Evolutionary conservation across 2,329 filamentous ascomycete species (phyloP).

Genomic region (Cytospora piceicola): DNA sequence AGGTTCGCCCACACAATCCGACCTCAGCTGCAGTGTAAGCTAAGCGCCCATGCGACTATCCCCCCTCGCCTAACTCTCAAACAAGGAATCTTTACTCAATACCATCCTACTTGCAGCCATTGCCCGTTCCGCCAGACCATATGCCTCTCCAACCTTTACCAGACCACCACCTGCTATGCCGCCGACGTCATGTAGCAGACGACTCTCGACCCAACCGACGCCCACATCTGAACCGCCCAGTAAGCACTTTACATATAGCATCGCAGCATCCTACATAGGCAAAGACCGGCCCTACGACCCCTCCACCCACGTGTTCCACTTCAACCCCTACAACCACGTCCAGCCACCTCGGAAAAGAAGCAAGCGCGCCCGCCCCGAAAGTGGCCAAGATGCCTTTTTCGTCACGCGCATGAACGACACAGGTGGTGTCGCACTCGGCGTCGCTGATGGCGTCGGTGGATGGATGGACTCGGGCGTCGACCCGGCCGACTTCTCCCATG

Average conservation of each 20-base stretch:
- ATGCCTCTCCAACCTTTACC: constrained; percentile 7
- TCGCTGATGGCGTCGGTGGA: constrained; percentile 93
- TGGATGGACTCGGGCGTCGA: constrained; percentile 94
- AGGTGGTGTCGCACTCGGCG: constrained; percentile 77
- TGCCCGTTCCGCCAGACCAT: constrained; percentile 4
- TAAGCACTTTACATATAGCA: constrained; percentile 63
- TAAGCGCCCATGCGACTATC: constrained; percentile 26
- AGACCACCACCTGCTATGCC: constrained; percentile 11
- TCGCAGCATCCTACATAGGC: constrained; percentile 75
- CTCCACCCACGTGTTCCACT: constrained; percentile 71
- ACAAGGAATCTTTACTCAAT: constrained; percentile 4
- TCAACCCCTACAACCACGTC: constrained; percentile 67
- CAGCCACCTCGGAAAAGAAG: constrained; percentile 55
- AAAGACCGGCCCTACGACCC: constrained; percentile 73
- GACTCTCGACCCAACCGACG: constrained; percentile 33
- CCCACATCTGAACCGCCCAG: constrained; percentile 48
- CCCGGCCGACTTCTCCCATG: constrained; percentile 93
- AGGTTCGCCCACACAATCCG: constrained; percentile 29
- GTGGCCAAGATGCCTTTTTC: constrained; percentile 97
- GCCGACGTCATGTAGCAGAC: constrained; percentile 10
- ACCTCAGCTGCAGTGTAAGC: constrained; percentile 31
- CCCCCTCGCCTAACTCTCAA: not conserved
- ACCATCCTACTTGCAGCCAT: constrained; percentile 9
- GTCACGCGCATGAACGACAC: constrained; percentile 76
- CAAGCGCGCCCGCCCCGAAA: constrained; percentile 69